Evolutionary conservation across 192 early-diverging fungal genomes (phyloP), one percentile per base, ranked within the genome.

Genomic region (Coemansia sp.): DNA sequence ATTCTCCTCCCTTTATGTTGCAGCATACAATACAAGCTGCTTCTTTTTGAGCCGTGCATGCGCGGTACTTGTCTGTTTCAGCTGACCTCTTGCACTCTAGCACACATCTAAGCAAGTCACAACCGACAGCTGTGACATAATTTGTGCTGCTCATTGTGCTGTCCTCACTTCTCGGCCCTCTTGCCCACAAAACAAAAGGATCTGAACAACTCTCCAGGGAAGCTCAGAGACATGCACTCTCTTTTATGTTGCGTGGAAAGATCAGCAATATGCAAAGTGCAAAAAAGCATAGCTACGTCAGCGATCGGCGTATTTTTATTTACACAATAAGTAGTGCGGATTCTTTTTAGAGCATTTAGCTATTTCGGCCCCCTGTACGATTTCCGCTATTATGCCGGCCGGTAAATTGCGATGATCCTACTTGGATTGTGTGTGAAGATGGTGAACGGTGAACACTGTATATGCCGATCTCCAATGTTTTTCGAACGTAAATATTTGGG

Each of bases 311-410:
- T 32, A 29, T 54, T n/a, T 55, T 55, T 55, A 21, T 32, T 55
- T 49, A 49, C 48, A 49, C 48, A 49, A 49, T 49, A 17, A 2
- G 49, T 7, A 52, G 50, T 41, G 57, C 43, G 57, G 17, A 39
- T n/a, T n/a, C 9, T n/a, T 15, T 45, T 45, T 45, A 45, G 41
- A 45, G 41, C 12, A 45, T 45, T 45, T 45, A 41, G 32, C 29
- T 19, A 57, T 55, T 32, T 24, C 59, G 25, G n/a, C 15, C 25
- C 17, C 14, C 7, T 60, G 58, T 22, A 22, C 25, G 24, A 25
- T 57, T 62, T 53, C 39, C 32, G 2, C 35, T 12, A 52, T 23
- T 53, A 55, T 55, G 39, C 62, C 62, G 62, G 62, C 62, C 62
- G 62, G 62, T 39, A 64, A 38, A 64, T 64, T 54, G 27, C 23